A percentile compares a stretch with the other conserved stretches of the same genome.
phyloP scores from a whole-genome alignment of 257 asterid genomes.

The Ocimum tenuiflorum region DNA sequence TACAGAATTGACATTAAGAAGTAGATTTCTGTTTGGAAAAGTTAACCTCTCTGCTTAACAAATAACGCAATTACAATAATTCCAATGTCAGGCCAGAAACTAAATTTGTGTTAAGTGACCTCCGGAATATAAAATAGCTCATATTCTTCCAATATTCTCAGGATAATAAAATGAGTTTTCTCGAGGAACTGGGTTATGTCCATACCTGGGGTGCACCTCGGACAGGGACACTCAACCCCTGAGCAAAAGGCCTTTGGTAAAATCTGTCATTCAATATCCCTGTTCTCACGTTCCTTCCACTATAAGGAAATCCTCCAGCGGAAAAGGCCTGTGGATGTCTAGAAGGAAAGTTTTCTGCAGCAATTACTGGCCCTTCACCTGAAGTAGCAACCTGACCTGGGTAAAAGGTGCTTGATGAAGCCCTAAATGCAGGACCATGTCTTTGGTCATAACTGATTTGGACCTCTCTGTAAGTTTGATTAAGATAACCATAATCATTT shows the following conservation, averaged over 20 bases:
- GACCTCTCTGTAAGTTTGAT: constrained; percentile 47
- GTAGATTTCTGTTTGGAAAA: too few relatives aligned
- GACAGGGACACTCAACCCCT: constrained; percentile 39
- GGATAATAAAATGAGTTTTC: not conserved
- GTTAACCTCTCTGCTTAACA: not conserved
- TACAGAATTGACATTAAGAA: too few relatives aligned
- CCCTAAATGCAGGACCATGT: constrained; percentile 41
- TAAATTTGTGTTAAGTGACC: not conserved
- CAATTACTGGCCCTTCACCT: constrained; percentile 44
- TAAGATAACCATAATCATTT: constrained; percentile 26
- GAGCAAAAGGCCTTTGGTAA: constrained; percentile 37
- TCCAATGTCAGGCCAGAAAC: not conserved
- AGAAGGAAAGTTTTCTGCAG: constrained; percentile 39
- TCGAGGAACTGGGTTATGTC: not conserved
- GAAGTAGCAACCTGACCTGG: constrained; percentile 38
- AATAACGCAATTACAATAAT: too few relatives aligned
- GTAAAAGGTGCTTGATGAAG: constrained; percentile 45
- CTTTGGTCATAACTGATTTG: constrained; percentile 48
- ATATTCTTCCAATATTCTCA: not conserved
- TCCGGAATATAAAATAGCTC: not conserved
- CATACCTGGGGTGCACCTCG: constrained; percentile 49
- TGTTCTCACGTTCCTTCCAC: constrained; percentile 44
- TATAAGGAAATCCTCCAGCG: constrained; percentile 33
- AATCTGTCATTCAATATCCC: constrained; percentile 36
- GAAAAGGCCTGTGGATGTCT: constrained; percentile 44